phyloP scores from a whole-genome alignment of 1,284 basidiomycete species.

The Sporisorium scitamineum region DNA sequence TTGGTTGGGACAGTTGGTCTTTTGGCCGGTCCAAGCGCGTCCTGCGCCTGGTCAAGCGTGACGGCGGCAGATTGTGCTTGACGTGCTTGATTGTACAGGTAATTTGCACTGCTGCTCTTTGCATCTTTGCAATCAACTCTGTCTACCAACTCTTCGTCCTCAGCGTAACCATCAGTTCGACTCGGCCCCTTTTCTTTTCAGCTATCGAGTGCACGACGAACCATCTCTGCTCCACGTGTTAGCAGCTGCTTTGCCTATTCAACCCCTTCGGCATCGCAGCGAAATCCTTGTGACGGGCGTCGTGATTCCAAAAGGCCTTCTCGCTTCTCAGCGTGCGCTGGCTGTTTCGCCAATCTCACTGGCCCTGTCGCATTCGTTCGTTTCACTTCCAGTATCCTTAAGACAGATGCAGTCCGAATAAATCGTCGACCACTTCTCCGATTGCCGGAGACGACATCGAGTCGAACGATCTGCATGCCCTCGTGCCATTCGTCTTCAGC shows the following conservation, averaged over 20 bases:
- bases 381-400: background rate
- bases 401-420: background rate
- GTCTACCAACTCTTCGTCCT: background rate
- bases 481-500: background rate
- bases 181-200: no score
- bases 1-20: background rate
- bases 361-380: background rate
- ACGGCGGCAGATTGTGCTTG: background rate
- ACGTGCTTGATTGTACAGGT: no score
- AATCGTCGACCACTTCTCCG: background rate
- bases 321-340: background rate
- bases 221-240: no score
- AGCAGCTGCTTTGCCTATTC: background rate
- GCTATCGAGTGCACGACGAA: no score
- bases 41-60: background rate
- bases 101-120: no score
- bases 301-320: background rate
- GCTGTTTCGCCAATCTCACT: background rate
- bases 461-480: slow-evolving; percentile 8
- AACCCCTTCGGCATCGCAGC: background rate
- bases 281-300: background rate
- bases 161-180: no score
- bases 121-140: background rate
- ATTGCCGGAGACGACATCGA: slow-evolving; percentile 11
- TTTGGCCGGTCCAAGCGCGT: background rate